Base-by-base conservation (phyloP, 1,284 basidiomycete species). In the Xanthoconium separans region DNA sequence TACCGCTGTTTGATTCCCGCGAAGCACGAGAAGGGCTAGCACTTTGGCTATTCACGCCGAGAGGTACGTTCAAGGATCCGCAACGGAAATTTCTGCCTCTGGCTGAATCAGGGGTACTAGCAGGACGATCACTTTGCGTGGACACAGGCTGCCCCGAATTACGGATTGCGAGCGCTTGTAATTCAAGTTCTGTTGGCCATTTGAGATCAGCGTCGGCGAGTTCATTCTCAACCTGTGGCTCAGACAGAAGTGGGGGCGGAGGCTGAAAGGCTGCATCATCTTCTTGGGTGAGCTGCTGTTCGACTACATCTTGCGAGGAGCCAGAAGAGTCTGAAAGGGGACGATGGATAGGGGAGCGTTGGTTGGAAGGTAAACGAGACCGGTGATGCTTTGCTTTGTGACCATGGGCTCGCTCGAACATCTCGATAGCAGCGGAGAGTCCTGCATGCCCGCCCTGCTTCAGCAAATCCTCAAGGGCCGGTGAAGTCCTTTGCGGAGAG, bases 281-380 rank as follows among this genome's bases (percentile, higher is more conserved):
- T 47, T 59, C 65, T 53, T 65, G 69, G 1, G 69, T 66, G 42
- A 71, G 68, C 12, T 69, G 68, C 18, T 51, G 60, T 54, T 72
- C 67, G 20, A 69, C 65, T 3, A 50, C 56, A 42, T 71, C 69
- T 55, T 70, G 70, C 18, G 67, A 69, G 39, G 58, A 69, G 20
- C 49, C 49, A 42, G 66, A 68, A 31, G 68, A 64, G 16, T 34
- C 18, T 22, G 68, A 63, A 47, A 30, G 29, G 18, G 55, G 58
- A 15, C 20, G 53, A 48, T 20, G 45, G 27, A 18, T 45, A 29
- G 58, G 54, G n/a, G 58, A 58, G 45, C 31, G 49, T 49, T 44
- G 44, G 27, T n/a, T 58, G 24, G 50, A 33, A 47, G 30, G 20
- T 22, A 53, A 27, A 24, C 20, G 40, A 22, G 29, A 24, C 24